These are phyloP conservation scores for Pythium brassicae DNA, from an alignment of 352 stramenopile genomes.

Conservation along the genomic window DNA sequence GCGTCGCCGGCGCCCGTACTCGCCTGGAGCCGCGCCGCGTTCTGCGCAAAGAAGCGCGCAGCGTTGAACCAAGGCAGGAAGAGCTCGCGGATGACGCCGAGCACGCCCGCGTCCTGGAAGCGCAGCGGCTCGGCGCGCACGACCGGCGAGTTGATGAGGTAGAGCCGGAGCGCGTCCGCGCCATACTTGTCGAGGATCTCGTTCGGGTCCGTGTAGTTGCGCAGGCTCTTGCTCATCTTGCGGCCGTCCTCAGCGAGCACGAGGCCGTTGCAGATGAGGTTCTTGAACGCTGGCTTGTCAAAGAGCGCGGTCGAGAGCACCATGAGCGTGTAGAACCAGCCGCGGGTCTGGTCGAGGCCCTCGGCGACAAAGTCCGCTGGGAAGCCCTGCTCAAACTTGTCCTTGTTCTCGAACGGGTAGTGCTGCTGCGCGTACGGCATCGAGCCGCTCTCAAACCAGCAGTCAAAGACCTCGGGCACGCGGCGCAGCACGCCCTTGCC, in stretches of 20 bases:
- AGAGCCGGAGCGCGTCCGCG: constrained; percentile 97
- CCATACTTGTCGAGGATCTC: constrained; percentile 97
- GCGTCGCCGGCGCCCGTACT: constrained; percentile 36
- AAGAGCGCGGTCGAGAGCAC: constrained; percentile 99
- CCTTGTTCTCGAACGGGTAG: constrained; percentile 99
- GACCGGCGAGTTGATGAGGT: constrained; percentile 99
- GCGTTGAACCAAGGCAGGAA: constrained; percentile 99
- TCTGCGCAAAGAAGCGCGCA: constrained; percentile 98
- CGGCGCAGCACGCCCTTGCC: constrained; percentile 83
- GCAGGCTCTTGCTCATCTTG: constrained; percentile 99
- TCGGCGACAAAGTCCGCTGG: constrained; percentile 99
- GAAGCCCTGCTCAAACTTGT: constrained; percentile 95
- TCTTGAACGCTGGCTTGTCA: constrained; percentile 99
- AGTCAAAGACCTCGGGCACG: constrained; percentile 96
- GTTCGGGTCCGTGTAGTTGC: constrained; percentile 97
- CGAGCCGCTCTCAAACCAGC: constrained; percentile 99
- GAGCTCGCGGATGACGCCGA: constrained; percentile 97
- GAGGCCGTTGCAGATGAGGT: constrained; percentile 99
- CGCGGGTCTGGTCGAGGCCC: constrained; percentile 98
- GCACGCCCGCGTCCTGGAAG: constrained; percentile 95
- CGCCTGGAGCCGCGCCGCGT: constrained; percentile 92
- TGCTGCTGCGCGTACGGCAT: constrained; percentile 99
- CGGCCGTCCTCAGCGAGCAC: constrained; percentile 98
- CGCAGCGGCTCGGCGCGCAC: constrained; percentile 97
- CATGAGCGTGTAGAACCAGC: constrained; percentile 99